Conservation (phyloP, 805 yeast species). For the Myxozyma vanderwaltii region DNA sequence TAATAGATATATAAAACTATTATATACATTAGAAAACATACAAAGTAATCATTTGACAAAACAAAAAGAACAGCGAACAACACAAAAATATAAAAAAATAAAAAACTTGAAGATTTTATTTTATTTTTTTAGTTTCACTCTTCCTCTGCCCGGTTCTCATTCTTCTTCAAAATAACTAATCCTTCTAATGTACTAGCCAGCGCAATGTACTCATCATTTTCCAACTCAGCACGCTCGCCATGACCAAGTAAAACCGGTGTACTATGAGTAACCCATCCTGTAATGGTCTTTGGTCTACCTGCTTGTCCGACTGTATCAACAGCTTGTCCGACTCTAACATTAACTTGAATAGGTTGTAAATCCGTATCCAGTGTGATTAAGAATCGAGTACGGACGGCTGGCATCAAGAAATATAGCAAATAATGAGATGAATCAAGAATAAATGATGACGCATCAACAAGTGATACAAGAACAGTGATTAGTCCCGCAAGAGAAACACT, state of each 20-base stretch:
- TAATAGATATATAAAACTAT: too few species aligned
- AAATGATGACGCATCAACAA: slow-evolving; percentile 82
- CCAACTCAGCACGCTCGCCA: slow-evolving; percentile 97
- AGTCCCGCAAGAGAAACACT: slow-evolving; percentile 89
- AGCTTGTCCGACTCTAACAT: slow-evolving; percentile 98
- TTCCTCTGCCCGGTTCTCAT: slow-evolving; percentile 40
- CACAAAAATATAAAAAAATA: neutral
- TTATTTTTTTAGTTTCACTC: slow-evolving; percentile 9
- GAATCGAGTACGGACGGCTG: slow-evolving; percentile 91
- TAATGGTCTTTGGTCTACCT: slow-evolving; percentile 97
- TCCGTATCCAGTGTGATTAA: slow-evolving; percentile 90
- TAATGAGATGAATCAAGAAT: slow-evolving; percentile 72
- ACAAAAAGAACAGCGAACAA: too few species aligned
- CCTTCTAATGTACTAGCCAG: slow-evolving; percentile 86
- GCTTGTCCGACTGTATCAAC: slow-evolving; percentile 99
- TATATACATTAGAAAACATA: too few species aligned
- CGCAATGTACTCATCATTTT: slow-evolving; percentile 88
- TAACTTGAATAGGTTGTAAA: slow-evolving; percentile 88
- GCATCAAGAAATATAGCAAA: slow-evolving; percentile 79
- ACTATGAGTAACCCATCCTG: slow-evolving; percentile 99
- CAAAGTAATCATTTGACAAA: too few species aligned
- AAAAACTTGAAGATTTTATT: neutral
- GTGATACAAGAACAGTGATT: slow-evolving; percentile 77
- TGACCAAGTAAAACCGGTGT: slow-evolving; percentile 92
- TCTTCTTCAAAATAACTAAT: slow-evolving; percentile 85